phyloP scores from a whole-genome alignment of 352 stramenopile species.

The Globisporangium okanoganense region DNA sequence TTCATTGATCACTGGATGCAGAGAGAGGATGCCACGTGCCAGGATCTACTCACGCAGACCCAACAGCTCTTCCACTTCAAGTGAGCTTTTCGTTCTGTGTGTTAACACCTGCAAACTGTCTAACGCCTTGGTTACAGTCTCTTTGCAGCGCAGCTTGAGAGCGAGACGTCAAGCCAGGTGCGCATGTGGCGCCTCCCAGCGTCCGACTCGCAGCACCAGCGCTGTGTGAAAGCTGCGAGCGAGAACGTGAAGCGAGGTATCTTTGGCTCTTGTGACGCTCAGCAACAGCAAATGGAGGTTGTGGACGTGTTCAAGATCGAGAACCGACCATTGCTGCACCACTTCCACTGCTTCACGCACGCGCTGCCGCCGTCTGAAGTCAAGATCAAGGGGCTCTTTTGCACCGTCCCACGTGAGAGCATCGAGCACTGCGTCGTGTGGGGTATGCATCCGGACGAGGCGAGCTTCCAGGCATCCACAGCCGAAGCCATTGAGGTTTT shows the following conservation, averaged over 20 bases:
- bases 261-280: constrained; percentile 15
- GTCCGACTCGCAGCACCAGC: constrained; percentile 44
- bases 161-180: constrained; percentile 53
- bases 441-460: constrained; percentile 41
- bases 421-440: constrained; percentile 59
- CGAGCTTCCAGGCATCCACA: not conserved
- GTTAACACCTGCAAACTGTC: not conserved
- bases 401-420: constrained; percentile 42
- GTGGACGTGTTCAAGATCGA: constrained; percentile 81
- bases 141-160: constrained; percentile 63
- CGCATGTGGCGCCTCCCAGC: constrained; percentile 41
- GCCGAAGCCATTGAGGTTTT: constrained; percentile 27
- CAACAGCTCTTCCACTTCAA: constrained; percentile 47
- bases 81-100: constrained; percentile 16
- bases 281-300: constrained; percentile 35
- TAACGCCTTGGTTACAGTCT: constrained; percentile 17
- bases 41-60: constrained; percentile 26
- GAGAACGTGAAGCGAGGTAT: constrained; percentile 70
- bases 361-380: constrained; percentile 13
- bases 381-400: constrained; percentile 83
- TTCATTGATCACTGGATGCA: constrained; percentile 33
- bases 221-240: constrained; percentile 59
- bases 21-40: constrained; percentile 23
- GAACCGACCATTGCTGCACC: constrained; percentile 50
- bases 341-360: constrained; percentile 48